These are phyloP conservation scores for Botryotinia globosa DNA, from an alignment of 2,329 filamentous ascomycete genomes.

Conservation along the genomic window DNA sequence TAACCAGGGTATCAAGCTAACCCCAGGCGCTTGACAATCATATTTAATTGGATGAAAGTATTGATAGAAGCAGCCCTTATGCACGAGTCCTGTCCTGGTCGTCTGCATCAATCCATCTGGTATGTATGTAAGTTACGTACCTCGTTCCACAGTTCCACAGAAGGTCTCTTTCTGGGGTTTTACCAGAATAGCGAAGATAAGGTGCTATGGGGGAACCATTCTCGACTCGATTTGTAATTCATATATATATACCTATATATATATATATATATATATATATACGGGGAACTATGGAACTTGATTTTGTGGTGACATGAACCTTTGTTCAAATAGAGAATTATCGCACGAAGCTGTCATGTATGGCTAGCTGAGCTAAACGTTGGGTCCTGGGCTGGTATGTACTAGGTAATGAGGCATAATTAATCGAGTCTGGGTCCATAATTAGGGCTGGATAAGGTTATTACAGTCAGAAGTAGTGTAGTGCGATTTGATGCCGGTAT, in stretches of 20 bases:
- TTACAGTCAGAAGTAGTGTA: neutral
- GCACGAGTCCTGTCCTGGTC: conserved; percentile 3
- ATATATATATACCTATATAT: too few species aligned
- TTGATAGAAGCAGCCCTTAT: conserved; percentile 8
- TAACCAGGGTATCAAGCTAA: neutral
- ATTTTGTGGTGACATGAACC: neutral
- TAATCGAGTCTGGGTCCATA: neutral
- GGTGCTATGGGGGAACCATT: neutral
- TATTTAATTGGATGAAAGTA: neutral
- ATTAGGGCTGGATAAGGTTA: neutral
- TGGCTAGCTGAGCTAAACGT: neutral
- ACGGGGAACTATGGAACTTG: neutral
- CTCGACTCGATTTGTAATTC: neutral
- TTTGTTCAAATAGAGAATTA: neutral
- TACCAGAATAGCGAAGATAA: conserved; percentile 9
- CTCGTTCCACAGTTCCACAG: conserved; percentile 14
- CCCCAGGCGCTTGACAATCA: conserved; percentile 12
- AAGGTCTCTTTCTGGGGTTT: conserved; percentile 1
- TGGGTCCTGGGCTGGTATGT: neutral
- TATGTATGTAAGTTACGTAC: too few species aligned
- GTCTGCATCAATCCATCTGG: conserved; percentile 9
- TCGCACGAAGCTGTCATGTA: neutral
- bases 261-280: too few species aligned
- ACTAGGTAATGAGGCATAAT: too few species aligned
- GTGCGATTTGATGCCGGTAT: too few species aligned